Conservation (phyloP, 2,329 filamentous ascomycete genomes). For the Xylaria sp. region DNA sequence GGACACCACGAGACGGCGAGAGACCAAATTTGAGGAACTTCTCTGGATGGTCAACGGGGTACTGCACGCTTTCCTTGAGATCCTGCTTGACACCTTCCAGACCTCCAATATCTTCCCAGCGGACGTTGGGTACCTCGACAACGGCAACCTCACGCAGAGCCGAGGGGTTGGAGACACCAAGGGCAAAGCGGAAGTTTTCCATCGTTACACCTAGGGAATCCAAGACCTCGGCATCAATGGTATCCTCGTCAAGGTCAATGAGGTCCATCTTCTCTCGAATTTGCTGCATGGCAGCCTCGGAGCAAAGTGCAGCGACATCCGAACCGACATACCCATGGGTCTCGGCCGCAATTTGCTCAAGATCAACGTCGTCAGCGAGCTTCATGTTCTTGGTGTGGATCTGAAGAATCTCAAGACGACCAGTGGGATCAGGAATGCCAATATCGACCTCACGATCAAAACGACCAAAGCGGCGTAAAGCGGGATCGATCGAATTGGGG, state of each 20-base stretch:
- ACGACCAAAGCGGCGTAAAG: slow-evolving; percentile 95
- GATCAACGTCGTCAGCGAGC: slow-evolving; percentile 93
- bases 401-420: slow-evolving; percentile 97
- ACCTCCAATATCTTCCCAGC: slow-evolving; percentile 99
- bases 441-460: slow-evolving; percentile 99
- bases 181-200: slow-evolving; percentile 99
- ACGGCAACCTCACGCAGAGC: slow-evolving; percentile 98
- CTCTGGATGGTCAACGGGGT: slow-evolving; percentile 98
- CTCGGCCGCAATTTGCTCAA: slow-evolving; percentile 95
- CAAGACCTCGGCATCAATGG: slow-evolving; percentile 97
- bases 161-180: slow-evolving; percentile 98
- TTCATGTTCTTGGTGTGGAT: slow-evolving; percentile 99
- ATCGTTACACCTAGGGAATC: slow-evolving; percentile 98
- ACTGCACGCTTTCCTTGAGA: slow-evolving; percentile 98
- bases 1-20: slow-evolving; percentile 95
- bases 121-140: slow-evolving; percentile 98
- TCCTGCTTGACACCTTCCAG: slow-evolving; percentile 98
- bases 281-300: slow-evolving; percentile 99
- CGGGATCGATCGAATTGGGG: slow-evolving; percentile 98
- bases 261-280: slow-evolving; percentile 99
- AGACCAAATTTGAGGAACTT: slow-evolving; percentile 99
- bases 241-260: slow-evolving; percentile 98
- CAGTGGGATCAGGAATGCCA: slow-evolving; percentile 96
- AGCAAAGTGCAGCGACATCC: slow-evolving; percentile 97
- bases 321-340: slow-evolving; percentile 99